These are phyloP conservation scores for Neonectria faginata DNA, from an alignment of 2,329 filamentous ascomycete species.

Conservation along the genomic window DNA sequence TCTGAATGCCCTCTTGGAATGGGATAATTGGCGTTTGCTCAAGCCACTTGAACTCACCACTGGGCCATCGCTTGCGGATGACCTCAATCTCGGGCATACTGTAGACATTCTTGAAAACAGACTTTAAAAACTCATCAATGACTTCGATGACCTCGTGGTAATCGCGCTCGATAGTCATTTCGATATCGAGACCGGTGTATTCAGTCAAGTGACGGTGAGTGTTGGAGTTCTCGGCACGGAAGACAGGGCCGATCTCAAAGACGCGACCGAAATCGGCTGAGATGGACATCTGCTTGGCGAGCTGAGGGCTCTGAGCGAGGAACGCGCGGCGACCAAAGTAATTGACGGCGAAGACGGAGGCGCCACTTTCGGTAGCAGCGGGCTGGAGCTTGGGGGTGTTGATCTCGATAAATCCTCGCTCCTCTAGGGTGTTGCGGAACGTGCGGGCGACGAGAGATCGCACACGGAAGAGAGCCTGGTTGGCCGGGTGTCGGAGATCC, in stretches of 20 bases:
- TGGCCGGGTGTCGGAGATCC: conserved; percentile 85
- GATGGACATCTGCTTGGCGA: conserved; percentile 94
- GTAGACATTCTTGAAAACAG: conserved; percentile 65
- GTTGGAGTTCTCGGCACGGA: conserved; percentile 95
- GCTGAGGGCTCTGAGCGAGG: conserved; percentile 89
- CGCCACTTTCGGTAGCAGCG: conserved; percentile 89
- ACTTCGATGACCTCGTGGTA: conserved; percentile 88
- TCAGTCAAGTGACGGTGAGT: conserved; percentile 95
- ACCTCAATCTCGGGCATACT: conserved; percentile 76
- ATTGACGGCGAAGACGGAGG: conserved; percentile 90
- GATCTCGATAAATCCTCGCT: conserved; percentile 87
- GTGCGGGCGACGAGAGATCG: conserved; percentile 83
- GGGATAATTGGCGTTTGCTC: conserved; percentile 85
- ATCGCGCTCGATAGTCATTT: conserved; percentile 90
- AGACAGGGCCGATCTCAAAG: conserved; percentile 79
- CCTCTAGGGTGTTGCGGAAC: conserved; percentile 82
- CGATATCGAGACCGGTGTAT: conserved; percentile 91
- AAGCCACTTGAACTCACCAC: conserved; percentile 86
- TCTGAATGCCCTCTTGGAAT: conserved; percentile 81
- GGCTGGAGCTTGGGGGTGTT: conserved; percentile 94
- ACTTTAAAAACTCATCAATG: conserved; percentile 84
- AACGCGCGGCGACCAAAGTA: conserved; percentile 92
- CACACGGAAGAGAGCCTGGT: conserved; percentile 89
- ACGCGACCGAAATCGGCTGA: conserved; percentile 90
- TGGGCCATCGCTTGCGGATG: conserved; percentile 86